A percentile compares a stretch with the other conserved stretches of the same genome.
phyloP scores from a whole-genome alignment of 2,329 filamentous ascomycete genomes.

The Botrytis galanthina region DNA sequence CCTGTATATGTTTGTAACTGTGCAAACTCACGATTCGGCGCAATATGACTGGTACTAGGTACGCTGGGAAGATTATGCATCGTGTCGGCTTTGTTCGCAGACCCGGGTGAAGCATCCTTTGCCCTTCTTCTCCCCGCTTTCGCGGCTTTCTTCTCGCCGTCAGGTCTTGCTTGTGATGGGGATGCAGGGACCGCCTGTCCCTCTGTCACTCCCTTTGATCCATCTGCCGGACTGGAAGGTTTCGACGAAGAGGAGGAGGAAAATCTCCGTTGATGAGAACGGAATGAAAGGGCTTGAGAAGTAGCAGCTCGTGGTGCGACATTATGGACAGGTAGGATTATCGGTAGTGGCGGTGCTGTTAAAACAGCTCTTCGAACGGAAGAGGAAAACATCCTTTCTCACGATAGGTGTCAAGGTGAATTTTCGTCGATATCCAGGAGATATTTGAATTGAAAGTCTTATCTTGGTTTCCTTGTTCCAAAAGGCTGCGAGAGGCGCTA shows the following conservation, averaged over 20 bases:
- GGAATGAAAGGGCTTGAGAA: slow-evolving; percentile 34
- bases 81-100: slow-evolving; percentile 43
- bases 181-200: slow-evolving; percentile 28
- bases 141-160: slow-evolving; percentile 45
- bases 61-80: slow-evolving; percentile 67
- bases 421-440: neutral
- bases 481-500: slow-evolving; percentile 6
- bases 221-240: slow-evolving; percentile 41
- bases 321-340: slow-evolving; percentile 30
- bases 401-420: slow-evolving; percentile 19
- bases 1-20: neutral
- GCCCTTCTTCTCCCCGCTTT: slow-evolving; percentile 51
- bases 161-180: slow-evolving; percentile 29
- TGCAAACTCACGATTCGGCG: slow-evolving; percentile 56
- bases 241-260: slow-evolving; percentile 42
- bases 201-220: slow-evolving; percentile 35
- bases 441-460: slow-evolving; percentile 15
- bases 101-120: slow-evolving; percentile 47
- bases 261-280: slow-evolving; percentile 37
- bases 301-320: slow-evolving; percentile 32
- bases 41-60: slow-evolving; percentile 70
- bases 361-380: slow-evolving; percentile 37
- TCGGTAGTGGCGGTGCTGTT: slow-evolving; percentile 32
- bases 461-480: slow-evolving; percentile 20
- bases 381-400: slow-evolving; percentile 39